These are phyloP conservation scores for Inga oerstediana DNA, from an alignment of 306 rosid genomes.

Conservation along the genomic window DNA sequence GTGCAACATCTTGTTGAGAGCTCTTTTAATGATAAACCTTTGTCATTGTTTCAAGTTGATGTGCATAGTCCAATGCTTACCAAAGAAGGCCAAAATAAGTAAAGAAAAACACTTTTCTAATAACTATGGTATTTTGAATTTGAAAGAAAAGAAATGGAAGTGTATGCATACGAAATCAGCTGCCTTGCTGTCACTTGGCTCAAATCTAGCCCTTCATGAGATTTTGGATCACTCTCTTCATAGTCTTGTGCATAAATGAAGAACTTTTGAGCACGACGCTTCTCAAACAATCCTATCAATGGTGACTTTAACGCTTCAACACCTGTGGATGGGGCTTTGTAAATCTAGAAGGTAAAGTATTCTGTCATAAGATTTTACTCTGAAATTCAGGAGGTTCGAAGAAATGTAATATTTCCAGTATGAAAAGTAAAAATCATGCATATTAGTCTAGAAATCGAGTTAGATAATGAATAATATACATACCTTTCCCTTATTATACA, in stretches of 20 bases:
- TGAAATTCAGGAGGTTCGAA: background rate
- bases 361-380: conserved; percentile 7
- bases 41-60: background rate
- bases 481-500: conserved; percentile 67
- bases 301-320: conserved; percentile 62
- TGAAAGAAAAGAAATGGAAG: conserved; percentile 6
- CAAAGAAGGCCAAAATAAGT: background rate
- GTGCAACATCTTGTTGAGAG: background rate
- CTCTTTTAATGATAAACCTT: background rate
- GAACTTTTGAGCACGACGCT: conserved; percentile 60
- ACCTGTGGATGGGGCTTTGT: conserved; percentile 60
- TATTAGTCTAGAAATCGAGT: background rate
- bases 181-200: conserved; percentile 53
- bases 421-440: background rate
- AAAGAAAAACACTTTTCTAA: background rate
- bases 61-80: background rate
- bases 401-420: conserved; percentile 8
- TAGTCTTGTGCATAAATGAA: conserved; percentile 60
- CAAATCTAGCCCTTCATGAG: conserved; percentile 59
- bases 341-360: conserved; percentile 37
- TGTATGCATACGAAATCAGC: conserved; percentile 42
- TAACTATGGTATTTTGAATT: background rate
- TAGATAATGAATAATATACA: background rate
- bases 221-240: conserved; percentile 53
- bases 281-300: conserved; percentile 62